These are phyloP conservation scores for Ceratocystis huliohia DNA, from an alignment of 2,329 filamentous ascomycete species.

Conservation along the genomic window DNA sequence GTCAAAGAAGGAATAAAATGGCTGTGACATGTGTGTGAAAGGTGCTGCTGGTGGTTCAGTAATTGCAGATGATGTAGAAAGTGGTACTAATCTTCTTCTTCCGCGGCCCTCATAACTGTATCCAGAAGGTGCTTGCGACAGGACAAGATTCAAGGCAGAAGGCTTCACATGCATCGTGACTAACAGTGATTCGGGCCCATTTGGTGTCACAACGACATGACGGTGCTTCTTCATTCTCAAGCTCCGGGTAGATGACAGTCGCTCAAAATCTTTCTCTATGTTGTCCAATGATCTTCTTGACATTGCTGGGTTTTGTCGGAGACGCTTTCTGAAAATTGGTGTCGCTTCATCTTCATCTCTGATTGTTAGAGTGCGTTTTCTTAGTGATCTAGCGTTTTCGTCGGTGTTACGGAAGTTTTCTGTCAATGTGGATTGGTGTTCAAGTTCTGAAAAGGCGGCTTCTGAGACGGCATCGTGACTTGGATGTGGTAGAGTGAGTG, in stretches of 20 bases:
- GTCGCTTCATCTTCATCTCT: constrained; percentile 19
- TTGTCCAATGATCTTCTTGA: constrained; percentile 25
- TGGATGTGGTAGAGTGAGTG: not conserved
- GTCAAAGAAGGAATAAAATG: constrained; percentile 80
- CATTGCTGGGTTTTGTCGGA: constrained; percentile 17
- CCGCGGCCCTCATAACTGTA: constrained; percentile 13
- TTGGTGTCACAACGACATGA: constrained; percentile 13
- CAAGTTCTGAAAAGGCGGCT: not conserved
- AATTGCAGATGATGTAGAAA: constrained; percentile 7
- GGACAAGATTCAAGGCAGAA: constrained; percentile 46
- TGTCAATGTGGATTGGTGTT: not conserved
- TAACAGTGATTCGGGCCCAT: constrained; percentile 35
- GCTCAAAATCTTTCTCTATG: constrained; percentile 27
- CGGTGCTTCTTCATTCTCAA: constrained; percentile 15
- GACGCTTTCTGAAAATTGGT: constrained; percentile 14
- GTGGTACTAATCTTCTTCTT: constrained; percentile 8
- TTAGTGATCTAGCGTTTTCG: constrained; percentile 13
- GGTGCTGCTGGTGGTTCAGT: constrained; percentile 38
- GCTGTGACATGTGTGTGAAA: constrained; percentile 51
- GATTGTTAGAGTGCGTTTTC: constrained; percentile 19
- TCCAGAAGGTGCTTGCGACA: constrained; percentile 25
- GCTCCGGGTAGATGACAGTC: constrained; percentile 9
- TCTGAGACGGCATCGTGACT: not conserved
- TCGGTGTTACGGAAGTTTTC: not conserved
- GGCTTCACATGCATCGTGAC: constrained; percentile 47